Conservation (phyloP, 305 asterid genomes). For the Solanum hybrid region DNA sequence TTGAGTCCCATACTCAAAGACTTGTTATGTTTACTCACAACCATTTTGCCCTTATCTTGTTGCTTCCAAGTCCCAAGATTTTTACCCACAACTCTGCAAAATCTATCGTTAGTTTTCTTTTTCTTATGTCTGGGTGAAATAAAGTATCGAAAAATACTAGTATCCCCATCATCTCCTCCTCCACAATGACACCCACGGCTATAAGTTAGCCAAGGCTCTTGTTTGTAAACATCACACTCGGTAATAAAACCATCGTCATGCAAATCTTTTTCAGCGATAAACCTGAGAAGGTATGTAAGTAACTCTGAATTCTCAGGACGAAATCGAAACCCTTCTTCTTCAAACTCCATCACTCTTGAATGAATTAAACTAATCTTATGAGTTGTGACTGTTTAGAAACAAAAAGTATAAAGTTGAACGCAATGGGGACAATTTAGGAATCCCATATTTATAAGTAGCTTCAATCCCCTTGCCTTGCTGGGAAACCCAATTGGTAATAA, state of each 20-base stretch:
- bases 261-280: not conserved
- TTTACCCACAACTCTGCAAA: not conserved
- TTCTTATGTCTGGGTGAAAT: not conserved
- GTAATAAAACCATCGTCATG: not conserved
- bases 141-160: not conserved
- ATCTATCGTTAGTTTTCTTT: not conserved
- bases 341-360: not conserved
- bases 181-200: not conserved
- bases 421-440: too few relatives aligned
- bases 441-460: too few relatives aligned
- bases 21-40: not conserved
- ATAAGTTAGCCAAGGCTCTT: not conserved
- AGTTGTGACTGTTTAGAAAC: too few relatives aligned
- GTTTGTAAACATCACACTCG: not conserved
- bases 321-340: not conserved
- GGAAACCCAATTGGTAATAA: too few relatives aligned
- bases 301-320: not conserved
- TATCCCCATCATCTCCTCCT: not conserved
- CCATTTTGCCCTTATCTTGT: not conserved
- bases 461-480: too few relatives aligned
- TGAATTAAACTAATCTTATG: too few relatives aligned
- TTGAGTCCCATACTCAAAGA: not conserved
- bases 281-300: not conserved
- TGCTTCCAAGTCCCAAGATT: not conserved
- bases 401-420: too few relatives aligned